Percentiles rank a stretch among this genome's conserved stretches.
Conservation (phyloP, 371 early-diverging fungal genomes). For the Apophysomyces ossiformis region DNA sequence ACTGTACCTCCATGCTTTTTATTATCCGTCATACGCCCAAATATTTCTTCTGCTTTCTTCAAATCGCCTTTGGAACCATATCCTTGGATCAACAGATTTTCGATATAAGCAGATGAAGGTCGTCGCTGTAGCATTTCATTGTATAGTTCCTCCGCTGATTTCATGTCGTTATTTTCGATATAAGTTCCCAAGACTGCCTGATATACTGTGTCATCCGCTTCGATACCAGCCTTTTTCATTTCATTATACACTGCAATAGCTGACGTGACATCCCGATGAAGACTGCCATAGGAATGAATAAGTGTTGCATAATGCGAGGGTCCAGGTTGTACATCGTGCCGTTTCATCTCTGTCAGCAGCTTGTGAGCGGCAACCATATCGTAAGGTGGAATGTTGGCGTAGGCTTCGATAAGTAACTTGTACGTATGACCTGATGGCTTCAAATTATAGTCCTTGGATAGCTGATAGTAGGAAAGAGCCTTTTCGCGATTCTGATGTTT, state of each 20-base stretch:
- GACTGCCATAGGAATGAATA: constrained; percentile 63
- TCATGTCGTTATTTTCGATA: constrained; percentile 54
- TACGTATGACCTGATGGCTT: constrained; percentile 62
- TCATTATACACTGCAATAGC: constrained; percentile 55
- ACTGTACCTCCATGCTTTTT: constrained; percentile 24
- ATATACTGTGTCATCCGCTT: constrained; percentile 56
- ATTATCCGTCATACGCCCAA: constrained; percentile 48
- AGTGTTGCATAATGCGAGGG: constrained; percentile 61
- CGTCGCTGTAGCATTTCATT: constrained; percentile 42
- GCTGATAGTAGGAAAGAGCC: constrained; percentile 57
- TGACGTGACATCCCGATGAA: constrained; percentile 59
- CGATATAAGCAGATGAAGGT: constrained; percentile 62
- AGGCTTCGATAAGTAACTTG: constrained; percentile 61
- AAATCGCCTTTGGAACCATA: constrained; percentile 42
- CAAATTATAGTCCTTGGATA: constrained; percentile 44
- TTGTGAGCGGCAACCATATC: constrained; percentile 63
- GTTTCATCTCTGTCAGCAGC: constrained; percentile 55
- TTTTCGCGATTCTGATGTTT: constrained; percentile 58
- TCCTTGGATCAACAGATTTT: constrained; percentile 65
- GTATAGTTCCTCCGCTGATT: constrained; percentile 51
- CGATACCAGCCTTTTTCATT: constrained; percentile 48
- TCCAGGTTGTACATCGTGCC: constrained; percentile 47
- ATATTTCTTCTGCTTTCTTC: constrained; percentile 47
- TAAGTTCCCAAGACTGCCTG: constrained; percentile 61
- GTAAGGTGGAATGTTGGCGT: constrained; percentile 64